Percentiles rank a stretch among this genome's conserved stretches.
Conservation (phyloP, 768 basidiomycete species). For the Royoungia palumana region DNA sequence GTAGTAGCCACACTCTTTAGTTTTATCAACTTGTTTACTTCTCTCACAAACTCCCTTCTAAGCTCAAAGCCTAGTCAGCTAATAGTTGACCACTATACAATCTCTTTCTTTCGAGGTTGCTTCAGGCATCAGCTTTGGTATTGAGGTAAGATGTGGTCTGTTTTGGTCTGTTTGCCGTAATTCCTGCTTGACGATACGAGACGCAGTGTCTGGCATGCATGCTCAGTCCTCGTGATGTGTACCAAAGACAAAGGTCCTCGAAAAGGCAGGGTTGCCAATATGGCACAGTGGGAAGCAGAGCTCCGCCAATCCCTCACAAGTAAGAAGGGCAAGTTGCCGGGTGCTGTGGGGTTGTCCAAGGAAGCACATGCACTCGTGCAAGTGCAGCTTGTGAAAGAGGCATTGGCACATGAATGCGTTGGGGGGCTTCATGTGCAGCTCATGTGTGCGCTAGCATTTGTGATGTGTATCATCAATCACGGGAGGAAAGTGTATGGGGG, state of each 20-base stretch:
- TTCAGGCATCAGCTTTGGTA: no score
- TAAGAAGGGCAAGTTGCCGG: conserved; percentile 58
- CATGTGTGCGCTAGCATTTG: conserved; percentile 64
- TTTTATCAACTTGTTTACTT: no score
- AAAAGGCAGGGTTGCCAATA: conserved; percentile 86
- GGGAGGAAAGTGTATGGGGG: conserved; percentile 48
- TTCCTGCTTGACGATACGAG: no score
- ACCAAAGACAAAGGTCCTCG: conserved; percentile 48
- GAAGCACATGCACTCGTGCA: conserved; percentile 79
- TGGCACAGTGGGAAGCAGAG: conserved; percentile 94
- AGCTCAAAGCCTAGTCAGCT: no score
- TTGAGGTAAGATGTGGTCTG: no score
- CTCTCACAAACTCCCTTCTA: no score
- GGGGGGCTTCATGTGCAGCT: conserved; percentile 49
- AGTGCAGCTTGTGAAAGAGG: conserved; percentile 80
- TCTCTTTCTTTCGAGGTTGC: no score
- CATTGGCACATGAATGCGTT: conserved; percentile 61
- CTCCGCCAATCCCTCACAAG: conserved; percentile 78
- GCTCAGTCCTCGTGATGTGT: conserved; percentile 59
- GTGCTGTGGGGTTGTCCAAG: conserved; percentile 60
- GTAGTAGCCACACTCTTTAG: no score
- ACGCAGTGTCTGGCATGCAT: no score
- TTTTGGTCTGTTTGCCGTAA: no score
- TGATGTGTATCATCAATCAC: conserved; percentile 52
- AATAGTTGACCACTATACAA: no score